Conservation (phyloP, 225 moss, liverwort and hornwort species). For the Pseudisothecium myosuroides region DNA sequence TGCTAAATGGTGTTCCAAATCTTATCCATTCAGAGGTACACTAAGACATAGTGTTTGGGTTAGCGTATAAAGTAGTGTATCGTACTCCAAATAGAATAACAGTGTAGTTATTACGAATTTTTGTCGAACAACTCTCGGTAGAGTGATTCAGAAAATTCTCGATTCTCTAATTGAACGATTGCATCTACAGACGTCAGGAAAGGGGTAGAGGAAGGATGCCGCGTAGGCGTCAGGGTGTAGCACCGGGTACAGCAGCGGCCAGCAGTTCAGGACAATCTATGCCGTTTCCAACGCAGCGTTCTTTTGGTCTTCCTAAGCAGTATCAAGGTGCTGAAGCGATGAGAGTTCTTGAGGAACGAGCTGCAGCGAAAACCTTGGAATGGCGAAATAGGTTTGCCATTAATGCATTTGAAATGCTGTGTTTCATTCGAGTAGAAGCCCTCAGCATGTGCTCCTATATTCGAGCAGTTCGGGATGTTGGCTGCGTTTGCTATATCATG, state of each 20-base stretch:
- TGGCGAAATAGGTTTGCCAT: conserved; percentile 27
- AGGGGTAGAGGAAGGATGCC: conserved; percentile 24
- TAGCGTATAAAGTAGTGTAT: background rate
- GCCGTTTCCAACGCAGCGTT: conserved; percentile 41
- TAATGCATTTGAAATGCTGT: background rate
- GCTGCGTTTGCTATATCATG: background rate
- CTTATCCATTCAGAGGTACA: background rate
- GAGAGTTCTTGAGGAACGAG: conserved; percentile 29
- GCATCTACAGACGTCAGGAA: conserved; percentile 8
- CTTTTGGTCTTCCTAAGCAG: conserved; percentile 20
- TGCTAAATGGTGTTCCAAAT: background rate
- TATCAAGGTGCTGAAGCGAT: conserved; percentile 6
- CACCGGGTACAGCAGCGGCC: background rate
- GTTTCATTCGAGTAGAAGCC: background rate
- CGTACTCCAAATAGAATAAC: background rate
- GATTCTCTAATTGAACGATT: background rate
- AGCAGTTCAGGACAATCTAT: conserved; percentile 13
- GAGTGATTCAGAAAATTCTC: background rate
- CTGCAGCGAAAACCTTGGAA: conserved; percentile 23
- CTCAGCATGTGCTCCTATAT: background rate
- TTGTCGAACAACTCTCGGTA: background rate
- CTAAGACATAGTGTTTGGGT: background rate
- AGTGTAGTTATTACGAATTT: background rate
- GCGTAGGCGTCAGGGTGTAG: background rate
- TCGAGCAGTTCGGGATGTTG: background rate